Evolutionary conservation across 2,329 filamentous ascomycete species (phyloP).

Genomic region (Aspergillus brasiliensis): DNA sequence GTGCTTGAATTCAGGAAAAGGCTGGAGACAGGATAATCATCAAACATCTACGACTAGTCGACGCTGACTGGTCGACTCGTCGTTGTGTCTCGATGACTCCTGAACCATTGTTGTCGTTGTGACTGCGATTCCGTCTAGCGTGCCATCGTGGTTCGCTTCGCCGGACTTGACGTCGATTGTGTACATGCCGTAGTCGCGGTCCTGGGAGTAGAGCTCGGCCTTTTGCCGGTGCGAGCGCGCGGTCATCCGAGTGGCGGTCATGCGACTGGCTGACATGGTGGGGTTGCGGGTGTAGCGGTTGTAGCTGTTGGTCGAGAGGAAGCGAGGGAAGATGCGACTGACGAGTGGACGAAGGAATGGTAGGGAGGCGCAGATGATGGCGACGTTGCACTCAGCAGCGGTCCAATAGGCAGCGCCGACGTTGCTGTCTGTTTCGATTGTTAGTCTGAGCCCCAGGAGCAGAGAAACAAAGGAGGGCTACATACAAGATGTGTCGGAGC

Average conservation of each 20-base stretch:
- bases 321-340: slow-evolving; percentile 42
- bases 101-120: slow-evolving; percentile 37
- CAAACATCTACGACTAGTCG: slow-evolving; percentile 25
- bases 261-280: slow-evolving; percentile 16
- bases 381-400: slow-evolving; percentile 46
- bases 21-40: not conserved
- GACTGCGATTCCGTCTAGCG: slow-evolving; percentile 32
- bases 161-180: slow-evolving; percentile 31
- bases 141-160: slow-evolving; percentile 9
- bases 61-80: slow-evolving; percentile 25
- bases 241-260: slow-evolving; percentile 12
- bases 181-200: slow-evolving; percentile 32
- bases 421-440: slow-evolving; percentile 22
- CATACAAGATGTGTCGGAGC: slow-evolving; percentile 33
- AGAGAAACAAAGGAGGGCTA: not conserved
- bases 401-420: slow-evolving; percentile 48
- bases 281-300: slow-evolving; percentile 25
- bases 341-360: slow-evolving; percentile 43
- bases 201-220: slow-evolving; percentile 21
- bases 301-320: slow-evolving; percentile 33
- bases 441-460: not conserved
- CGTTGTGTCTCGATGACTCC: slow-evolving; percentile 21
- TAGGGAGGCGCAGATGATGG: slow-evolving; percentile 46
- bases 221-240: slow-evolving; percentile 14
- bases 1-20: not conserved